Evolutionary conservation across 345 rosid species (phyloP), one percentile per base, ranked within the genome.

Genomic region (Ricinus communis): DNA sequence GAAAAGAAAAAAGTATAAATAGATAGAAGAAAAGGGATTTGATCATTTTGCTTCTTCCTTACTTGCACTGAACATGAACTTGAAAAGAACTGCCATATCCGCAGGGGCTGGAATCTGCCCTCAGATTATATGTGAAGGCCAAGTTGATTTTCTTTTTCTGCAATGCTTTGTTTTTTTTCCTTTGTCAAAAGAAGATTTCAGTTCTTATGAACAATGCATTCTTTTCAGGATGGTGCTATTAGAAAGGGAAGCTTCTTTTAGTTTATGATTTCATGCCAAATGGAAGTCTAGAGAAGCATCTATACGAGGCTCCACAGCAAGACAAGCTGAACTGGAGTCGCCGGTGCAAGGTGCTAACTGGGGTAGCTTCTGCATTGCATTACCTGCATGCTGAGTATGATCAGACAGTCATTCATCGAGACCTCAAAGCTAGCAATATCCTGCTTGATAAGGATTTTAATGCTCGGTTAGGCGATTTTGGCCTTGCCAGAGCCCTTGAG

Each of bases 221-320:
- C 11, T 28, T 40, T 36, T 43, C 66, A 81, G 87, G 89, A 30
- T 81, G 85, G 89, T 83, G 87, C 63, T 69, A 81, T 50, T 70
- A 81, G 73, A 75, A 79, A 24, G 78, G 88, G 62, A 71, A 73
- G 72, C 77, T 83, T 53, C 76, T 81, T 5, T 60, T 85, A 1
- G 89, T 79, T n/a, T 81, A 83, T 10, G 83, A 85, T 24, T 79
- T 70, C 82, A 83, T 85, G 89, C 82, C 89, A 11, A 85, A 85
- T 22, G 84, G 89, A 10, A 85, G 89, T 76, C 22, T 85, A 52
- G 89, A 85, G 70, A 60, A 59, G 28, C 78, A 83, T 68, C 71
- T 81, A 14, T 77, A 72, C 51, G 75, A 36, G 18, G 25, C 38
- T 40, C 33, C 79, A 0, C 58, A 68, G 47, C 65, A 60, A 45